Percentiles rank a stretch among this genome's conserved stretches.
phyloP scores from a whole-genome alignment of 768 basidiomycete genomes.

The Kockovaella imperatae region DNA sequence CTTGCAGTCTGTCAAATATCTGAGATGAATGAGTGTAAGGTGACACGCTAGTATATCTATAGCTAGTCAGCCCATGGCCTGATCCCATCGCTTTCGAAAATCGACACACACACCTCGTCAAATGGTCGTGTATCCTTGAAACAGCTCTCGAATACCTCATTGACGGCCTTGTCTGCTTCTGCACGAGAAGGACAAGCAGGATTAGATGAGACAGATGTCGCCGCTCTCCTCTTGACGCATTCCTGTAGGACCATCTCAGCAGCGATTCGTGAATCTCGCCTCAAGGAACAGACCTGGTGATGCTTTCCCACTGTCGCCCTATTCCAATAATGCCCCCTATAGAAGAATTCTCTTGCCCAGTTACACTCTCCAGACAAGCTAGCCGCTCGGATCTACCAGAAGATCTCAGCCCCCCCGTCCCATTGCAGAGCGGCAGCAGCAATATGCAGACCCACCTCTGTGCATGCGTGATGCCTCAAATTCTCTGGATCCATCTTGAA shows the following conservation, averaged over 20 bases:
- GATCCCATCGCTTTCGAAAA: neutral
- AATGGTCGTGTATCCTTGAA: conserved; percentile 92
- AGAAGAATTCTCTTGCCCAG: conserved; percentile 76
- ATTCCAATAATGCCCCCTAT: conserved; percentile 62
- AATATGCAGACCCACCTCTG: conserved; percentile 60
- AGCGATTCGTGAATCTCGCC: conserved; percentile 5
- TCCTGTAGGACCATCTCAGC: conserved; percentile 50
- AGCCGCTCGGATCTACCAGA: conserved; percentile 78
- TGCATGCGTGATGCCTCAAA: conserved; percentile 89
- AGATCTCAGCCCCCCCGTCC: neutral
- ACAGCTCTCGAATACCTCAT: conserved; percentile 96
- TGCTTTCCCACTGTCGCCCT: conserved; percentile 94
- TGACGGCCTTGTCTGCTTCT: conserved; percentile 79
- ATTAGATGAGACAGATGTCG: conserved; percentile 71
- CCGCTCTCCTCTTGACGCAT: conserved; percentile 81
- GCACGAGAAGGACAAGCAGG: conserved; percentile 67
- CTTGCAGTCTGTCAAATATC: no score
- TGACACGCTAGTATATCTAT: neutral
- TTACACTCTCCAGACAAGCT: conserved; percentile 89
- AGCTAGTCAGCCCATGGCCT: neutral
- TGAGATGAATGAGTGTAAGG: no score
- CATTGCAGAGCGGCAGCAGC: neutral
- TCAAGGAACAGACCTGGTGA: conserved; percentile 61
- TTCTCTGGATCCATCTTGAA: conserved; percentile 91
- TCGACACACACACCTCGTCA: conserved; percentile 66